Percentiles rank a stretch among this genome's conserved stretches.
These are phyloP conservation scores for Pseudognaphalium luteoalbum DNA, from an alignment of 129 eudicot genomes.

Conservation along the genomic window DNA sequence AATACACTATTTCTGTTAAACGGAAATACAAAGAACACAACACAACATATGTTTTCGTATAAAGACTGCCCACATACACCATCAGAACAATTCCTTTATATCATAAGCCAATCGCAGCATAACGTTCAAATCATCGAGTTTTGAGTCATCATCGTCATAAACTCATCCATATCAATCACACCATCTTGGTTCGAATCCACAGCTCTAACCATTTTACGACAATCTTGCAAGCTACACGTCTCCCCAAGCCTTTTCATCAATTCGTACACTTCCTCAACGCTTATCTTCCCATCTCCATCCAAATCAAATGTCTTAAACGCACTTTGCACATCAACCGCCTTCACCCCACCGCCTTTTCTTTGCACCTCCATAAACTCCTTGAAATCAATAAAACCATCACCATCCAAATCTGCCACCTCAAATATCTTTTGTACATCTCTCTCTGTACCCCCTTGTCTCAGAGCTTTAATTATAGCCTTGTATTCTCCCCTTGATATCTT, in stretches of 20 bases:
- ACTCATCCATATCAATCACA: conserved; percentile 75
- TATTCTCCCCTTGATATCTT: conserved; percentile 80
- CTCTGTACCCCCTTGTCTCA: conserved; percentile 52
- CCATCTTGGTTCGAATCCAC: conserved; percentile 82
- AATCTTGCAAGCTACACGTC: conserved; percentile 66
- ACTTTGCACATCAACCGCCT: conserved; percentile 54
- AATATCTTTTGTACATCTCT: conserved; percentile 73
- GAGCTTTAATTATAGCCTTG: conserved; percentile 60
- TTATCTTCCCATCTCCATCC: conserved; percentile 81
- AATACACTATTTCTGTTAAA: too few relatives aligned
- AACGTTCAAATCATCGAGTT: conserved; percentile 32
- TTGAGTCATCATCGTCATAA: conserved; percentile 80
- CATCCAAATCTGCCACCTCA: conserved; percentile 76
- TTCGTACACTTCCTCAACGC: conserved; percentile 68
- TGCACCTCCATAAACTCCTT: conserved; percentile 88
- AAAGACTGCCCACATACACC: too few relatives aligned
- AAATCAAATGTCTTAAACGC: conserved; percentile 73
- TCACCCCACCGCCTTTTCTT: conserved; percentile 70
- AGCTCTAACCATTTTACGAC: conserved; percentile 76
- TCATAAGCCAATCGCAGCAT: background rate
- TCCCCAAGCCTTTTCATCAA: conserved; percentile 73
- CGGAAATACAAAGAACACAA: background rate
- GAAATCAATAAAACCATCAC: conserved; percentile 78
- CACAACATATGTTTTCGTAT: too few relatives aligned
- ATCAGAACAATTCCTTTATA: background rate